phyloP scores from a whole-genome alignment of 2,329 filamentous ascomycete species.

The Fusarium goolgardi region DNA sequence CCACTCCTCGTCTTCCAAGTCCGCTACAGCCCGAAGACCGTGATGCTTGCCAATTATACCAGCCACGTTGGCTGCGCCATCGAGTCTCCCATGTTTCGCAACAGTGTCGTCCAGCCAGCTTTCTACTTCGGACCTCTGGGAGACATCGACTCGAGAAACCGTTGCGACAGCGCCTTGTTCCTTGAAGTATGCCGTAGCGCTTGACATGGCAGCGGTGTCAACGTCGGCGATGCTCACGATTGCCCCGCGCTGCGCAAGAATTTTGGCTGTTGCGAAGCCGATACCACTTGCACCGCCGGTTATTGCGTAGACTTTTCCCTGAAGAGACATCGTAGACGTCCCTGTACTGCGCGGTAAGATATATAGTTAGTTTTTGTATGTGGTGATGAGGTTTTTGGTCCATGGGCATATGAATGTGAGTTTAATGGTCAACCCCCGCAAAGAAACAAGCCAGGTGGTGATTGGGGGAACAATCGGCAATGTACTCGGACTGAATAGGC shows the following conservation, averaged over 20 bases:
- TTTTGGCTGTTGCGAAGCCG: slow-evolving; percentile 55
- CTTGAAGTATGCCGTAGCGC: slow-evolving; percentile 49
- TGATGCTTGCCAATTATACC: slow-evolving; percentile 62
- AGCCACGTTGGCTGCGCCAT: slow-evolving; percentile 67
- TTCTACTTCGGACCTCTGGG: slow-evolving; percentile 61
- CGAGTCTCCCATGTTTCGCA: slow-evolving; percentile 63
- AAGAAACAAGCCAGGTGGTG: background rate
- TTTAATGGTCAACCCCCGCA: background rate
- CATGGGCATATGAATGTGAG: background rate
- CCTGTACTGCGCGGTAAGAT: background rate
- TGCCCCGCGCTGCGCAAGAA: slow-evolving; percentile 53
- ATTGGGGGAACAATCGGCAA: slow-evolving; percentile 3
- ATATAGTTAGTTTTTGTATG: background rate
- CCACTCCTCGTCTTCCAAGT: slow-evolving; percentile 62
- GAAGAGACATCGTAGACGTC: slow-evolving; percentile 45
- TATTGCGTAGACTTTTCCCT: slow-evolving; percentile 54
- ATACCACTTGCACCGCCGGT: slow-evolving; percentile 60
- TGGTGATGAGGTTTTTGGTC: background rate
- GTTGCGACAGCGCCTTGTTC: slow-evolving; percentile 44
- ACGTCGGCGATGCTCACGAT: slow-evolving; percentile 56
- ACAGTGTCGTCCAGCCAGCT: slow-evolving; percentile 61
- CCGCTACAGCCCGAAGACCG: slow-evolving; percentile 54
- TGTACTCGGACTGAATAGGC: background rate
- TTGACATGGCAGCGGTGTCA: slow-evolving; percentile 46
- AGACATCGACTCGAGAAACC: slow-evolving; percentile 62